These are phyloP conservation scores for Vitis rupestris DNA, from an alignment of 164 flowering plant species.

Conservation along the genomic window DNA sequence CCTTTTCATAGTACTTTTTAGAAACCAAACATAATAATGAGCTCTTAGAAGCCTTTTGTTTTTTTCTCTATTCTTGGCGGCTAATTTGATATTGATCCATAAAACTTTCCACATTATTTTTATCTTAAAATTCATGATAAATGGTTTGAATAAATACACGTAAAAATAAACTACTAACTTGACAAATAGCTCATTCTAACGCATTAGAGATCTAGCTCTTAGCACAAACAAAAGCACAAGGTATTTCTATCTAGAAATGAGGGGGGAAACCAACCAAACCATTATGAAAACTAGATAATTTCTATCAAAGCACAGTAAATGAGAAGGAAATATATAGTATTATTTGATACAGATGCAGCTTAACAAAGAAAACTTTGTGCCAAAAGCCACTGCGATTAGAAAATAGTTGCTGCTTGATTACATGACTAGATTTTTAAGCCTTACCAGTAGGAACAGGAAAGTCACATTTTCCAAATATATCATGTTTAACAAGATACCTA, in stretches of 20 bases:
- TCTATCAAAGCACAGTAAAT: background rate
- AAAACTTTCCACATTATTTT: too few species aligned
- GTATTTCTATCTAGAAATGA: slow-evolving; percentile 73
- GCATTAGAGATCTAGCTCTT: slow-evolving; percentile 98
- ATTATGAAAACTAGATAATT: background rate
- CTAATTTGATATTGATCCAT: too few species aligned
- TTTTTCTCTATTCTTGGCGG: too few species aligned
- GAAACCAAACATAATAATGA: too few species aligned
- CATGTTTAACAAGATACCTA: too few species aligned
- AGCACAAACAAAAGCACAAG: slow-evolving; percentile 98
- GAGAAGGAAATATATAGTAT: background rate
- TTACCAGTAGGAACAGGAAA: slow-evolving; percentile 53
- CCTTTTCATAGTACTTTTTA: too few species aligned
- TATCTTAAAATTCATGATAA: background rate
- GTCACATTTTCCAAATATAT: slow-evolving; percentile 58
- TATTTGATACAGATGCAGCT: background rate
- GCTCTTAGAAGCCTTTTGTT: too few species aligned
- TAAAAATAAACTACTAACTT: slow-evolving; percentile 48
- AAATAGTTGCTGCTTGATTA: slow-evolving; percentile 49
- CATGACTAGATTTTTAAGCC: slow-evolving; percentile 48
- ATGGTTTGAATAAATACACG: background rate
- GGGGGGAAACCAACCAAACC: too few species aligned
- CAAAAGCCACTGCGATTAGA: too few species aligned
- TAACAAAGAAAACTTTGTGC: background rate
- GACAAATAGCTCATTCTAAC: slow-evolving; percentile 99